phyloP scores from a whole-genome alignment of 2,329 filamentous ascomycete species.

The Colletotrichum sublineola region DNA sequence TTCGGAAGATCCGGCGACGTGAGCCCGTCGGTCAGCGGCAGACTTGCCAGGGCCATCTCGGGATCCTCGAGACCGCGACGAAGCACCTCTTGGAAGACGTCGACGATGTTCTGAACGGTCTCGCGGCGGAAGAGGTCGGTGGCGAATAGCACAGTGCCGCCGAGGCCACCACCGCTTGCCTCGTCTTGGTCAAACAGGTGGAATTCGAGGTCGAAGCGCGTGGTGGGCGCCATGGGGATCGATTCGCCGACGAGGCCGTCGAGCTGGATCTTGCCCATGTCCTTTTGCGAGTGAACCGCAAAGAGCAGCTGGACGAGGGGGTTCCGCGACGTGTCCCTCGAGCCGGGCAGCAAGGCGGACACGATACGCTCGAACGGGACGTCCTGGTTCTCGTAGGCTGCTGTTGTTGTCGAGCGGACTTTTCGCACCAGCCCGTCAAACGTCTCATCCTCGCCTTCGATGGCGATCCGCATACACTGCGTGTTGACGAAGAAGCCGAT shows the following conservation, averaged over 20 bases:
- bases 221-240: slow-evolving; percentile 16
- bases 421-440: slow-evolving; percentile 43
- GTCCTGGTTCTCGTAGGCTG: slow-evolving; percentile 44
- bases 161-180: slow-evolving; percentile 17
- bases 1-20: slow-evolving; percentile 8
- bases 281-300: slow-evolving; percentile 17
- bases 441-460: slow-evolving; percentile 26
- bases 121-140: slow-evolving; percentile 44
- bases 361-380: slow-evolving; percentile 32
- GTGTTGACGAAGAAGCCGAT: slow-evolving; percentile 48
- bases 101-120: not conserved
- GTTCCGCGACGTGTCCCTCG: slow-evolving; percentile 21
- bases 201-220: slow-evolving; percentile 35
- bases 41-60: not conserved
- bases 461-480: slow-evolving; percentile 45
- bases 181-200: slow-evolving; percentile 46
- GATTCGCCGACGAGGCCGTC: slow-evolving; percentile 10
- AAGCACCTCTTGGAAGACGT: slow-evolving; percentile 1
- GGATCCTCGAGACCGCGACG: slow-evolving; percentile 37
- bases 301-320: slow-evolving; percentile 27
- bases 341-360: slow-evolving; percentile 9
- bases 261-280: slow-evolving; percentile 7
- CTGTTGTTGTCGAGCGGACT: slow-evolving; percentile 33
- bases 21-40: slow-evolving; percentile 7
- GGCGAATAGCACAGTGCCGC: slow-evolving; percentile 42